Conservation (phyloP, 192 early-diverging fungal species). For the Geranomyces variabilis region DNA sequence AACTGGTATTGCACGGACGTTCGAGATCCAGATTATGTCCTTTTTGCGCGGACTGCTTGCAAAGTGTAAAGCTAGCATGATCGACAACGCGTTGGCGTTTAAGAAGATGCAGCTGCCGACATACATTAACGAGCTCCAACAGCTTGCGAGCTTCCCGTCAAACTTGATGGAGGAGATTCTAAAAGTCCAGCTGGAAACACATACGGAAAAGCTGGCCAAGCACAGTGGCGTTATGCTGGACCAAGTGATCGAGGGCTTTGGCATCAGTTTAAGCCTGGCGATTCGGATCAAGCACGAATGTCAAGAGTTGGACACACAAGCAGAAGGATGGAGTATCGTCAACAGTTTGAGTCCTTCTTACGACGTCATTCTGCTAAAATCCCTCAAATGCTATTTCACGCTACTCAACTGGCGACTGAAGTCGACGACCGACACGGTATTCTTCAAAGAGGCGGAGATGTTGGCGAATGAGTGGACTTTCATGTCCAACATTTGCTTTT, state of each 20-base stretch:
- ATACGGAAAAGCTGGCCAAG: conserved; percentile 59
- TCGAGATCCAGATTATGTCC: conserved; percentile 56
- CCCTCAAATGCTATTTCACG: conserved; percentile 76
- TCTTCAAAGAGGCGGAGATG: conserved; percentile 75
- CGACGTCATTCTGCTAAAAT: conserved; percentile 70
- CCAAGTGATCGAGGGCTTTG: conserved; percentile 80
- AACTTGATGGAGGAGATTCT: conserved; percentile 83
- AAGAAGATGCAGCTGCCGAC: conserved; percentile 74
- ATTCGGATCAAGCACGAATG: conserved; percentile 75
- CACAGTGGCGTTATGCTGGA: conserved; percentile 69
- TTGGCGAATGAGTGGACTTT: conserved; percentile 87
- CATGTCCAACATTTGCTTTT: conserved; percentile 65
- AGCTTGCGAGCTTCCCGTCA: conserved; percentile 75
- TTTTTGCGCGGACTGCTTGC: conserved; percentile 63
- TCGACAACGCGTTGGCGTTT: conserved; percentile 65
- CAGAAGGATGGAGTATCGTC: conserved; percentile 66
- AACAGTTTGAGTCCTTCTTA: conserved; percentile 66
- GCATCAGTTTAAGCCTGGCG: conserved; percentile 69
- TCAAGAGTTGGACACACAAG: conserved; percentile 61
- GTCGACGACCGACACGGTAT: conserved; percentile 54
- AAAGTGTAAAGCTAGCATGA: conserved; percentile 71
- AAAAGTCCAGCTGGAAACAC: conserved; percentile 66
- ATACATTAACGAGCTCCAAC: conserved; percentile 66
- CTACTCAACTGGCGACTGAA: conserved; percentile 67
- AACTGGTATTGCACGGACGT: conserved; percentile 74